Percentiles rank a stretch among this genome's conserved stretches.
Evolutionary conservation across 257 asterid genomes (phyloP).

Genomic region (Catharanthus roseus): DNA sequence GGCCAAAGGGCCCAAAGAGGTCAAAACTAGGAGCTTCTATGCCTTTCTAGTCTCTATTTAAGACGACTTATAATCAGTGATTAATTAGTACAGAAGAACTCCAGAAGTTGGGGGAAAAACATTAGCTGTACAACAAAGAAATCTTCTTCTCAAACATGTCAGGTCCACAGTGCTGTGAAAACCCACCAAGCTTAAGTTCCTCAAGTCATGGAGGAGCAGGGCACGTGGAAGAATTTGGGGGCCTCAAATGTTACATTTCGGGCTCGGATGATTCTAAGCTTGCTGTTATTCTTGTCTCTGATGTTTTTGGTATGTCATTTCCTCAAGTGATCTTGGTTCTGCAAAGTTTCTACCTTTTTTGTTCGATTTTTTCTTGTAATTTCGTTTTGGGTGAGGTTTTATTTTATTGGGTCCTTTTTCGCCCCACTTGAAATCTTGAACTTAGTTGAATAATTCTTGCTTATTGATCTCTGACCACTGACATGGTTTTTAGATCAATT

Average conservation of each 20-base stretch:
- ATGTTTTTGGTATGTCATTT: constrained; percentile 42
- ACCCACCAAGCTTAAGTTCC: constrained; percentile 42
- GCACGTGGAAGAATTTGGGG: constrained; percentile 40
- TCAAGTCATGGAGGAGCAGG: constrained; percentile 37
- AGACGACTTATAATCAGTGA: too few relatives aligned
- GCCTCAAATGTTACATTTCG: constrained; percentile 35
- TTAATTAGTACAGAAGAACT: not conserved
- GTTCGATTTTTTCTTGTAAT: not conserved
- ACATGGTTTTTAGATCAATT: not conserved
- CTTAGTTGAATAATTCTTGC: not conserved
- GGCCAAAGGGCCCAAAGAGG: too few relatives aligned
- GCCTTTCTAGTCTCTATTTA: too few relatives aligned
- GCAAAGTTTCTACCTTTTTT: constrained; percentile 7
- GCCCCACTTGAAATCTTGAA: not conserved
- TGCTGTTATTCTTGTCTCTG: constrained; percentile 45
- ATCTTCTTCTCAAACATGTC: constrained; percentile 29
- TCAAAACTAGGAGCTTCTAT: too few relatives aligned
- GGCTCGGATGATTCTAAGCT: constrained; percentile 39
- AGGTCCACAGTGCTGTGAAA: constrained; percentile 43
- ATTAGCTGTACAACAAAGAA: not conserved
- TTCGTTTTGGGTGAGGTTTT: not conserved
- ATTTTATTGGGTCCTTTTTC: not conserved
- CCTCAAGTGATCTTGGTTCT: not conserved
- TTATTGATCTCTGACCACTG: too few relatives aligned
- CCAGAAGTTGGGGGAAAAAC: not conserved